Base-by-base conservation (phyloP, 352 stramenopile genomes). In the Phytophthora niederhauseri region DNA sequence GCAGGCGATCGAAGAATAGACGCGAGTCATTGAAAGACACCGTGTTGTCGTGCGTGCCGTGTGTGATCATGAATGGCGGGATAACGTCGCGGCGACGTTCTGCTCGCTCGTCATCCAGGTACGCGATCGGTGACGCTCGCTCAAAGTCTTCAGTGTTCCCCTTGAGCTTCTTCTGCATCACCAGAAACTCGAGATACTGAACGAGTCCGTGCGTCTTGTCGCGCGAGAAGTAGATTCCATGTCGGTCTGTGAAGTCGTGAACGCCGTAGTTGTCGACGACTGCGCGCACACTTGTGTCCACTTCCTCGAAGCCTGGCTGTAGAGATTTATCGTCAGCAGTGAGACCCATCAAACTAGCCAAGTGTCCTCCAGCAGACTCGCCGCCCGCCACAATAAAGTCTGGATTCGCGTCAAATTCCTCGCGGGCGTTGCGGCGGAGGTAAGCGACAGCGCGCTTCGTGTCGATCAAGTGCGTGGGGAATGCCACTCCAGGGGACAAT, bases 401-500 rank as follows among this genome's bases (percentile, higher is more conserved):
- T 4, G 79, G 62, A 22, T 90, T 73, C 9, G 78, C 72, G 51
- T 77, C 46, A 22, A 87, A 76, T 22, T 84, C 48, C 9, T 57
- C 30, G 4, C 58, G 61, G 17, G 71, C 79, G 61, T 85, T 70
- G 26, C 57, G 48, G 0, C 82, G 78, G 41, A 91, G 70, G 48
- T 81, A 91, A 17, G 80, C 82, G 41, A 92, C 61, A 26, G 82
- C 82, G 51, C 81, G 80, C 63, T 92, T 92, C 14, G 71, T 77
- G 58, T 92, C 84, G 11, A 91, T 89, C 34, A 92, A 54, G 36
- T 90, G 80, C 45, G 68, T 77, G 49, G 84, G 84, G 59, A 91
- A 92, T 45, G 73, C 68, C 15, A 87, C 72, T 61, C 73, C 75
- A n/a, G 84, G 84, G 6, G 82, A 89, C 9, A 90, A 51, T 4